A percentile compares a stretch with the other conserved stretches of the same genome.
These are phyloP conservation scores for Xerocomus brunneocitrinus DNA, from an alignment of 768 basidiomycete species.

Conservation along the genomic window DNA sequence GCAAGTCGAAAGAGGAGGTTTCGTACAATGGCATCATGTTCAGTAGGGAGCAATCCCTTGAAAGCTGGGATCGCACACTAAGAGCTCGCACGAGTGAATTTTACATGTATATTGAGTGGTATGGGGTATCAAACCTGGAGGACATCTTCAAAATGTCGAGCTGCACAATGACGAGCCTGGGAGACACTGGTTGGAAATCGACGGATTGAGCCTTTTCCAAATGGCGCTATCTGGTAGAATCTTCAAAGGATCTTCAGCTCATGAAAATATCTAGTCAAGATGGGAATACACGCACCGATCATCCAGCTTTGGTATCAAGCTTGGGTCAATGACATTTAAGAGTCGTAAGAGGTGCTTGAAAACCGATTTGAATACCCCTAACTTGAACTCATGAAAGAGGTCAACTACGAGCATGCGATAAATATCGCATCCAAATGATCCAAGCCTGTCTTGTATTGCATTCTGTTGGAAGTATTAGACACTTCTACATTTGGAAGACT, in stretches of 20 bases:
- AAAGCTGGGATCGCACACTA: conserved; percentile 33
- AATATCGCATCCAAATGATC: conserved; percentile 19
- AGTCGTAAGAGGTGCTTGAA: conserved; percentile 37
- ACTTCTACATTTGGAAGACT: neutral
- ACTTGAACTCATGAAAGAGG: conserved; percentile 39
- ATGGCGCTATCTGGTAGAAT: conserved; percentile 15
- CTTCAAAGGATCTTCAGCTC: neutral
- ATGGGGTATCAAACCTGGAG: conserved; percentile 30
- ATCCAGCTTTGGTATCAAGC: conserved; percentile 21
- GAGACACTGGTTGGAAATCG: conserved; percentile 33
- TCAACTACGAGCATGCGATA: conserved; percentile 31
- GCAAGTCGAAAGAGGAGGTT: conserved; percentile 21
- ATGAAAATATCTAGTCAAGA: no score
- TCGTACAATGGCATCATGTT: conserved; percentile 19
- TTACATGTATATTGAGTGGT: no score
- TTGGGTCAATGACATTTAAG: conserved; percentile 12
- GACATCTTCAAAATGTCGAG: conserved; percentile 40
- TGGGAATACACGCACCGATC: conserved; percentile 10
- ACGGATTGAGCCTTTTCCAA: conserved; percentile 31
- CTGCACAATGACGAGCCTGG: conserved; percentile 35
- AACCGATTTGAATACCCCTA: conserved; percentile 36
- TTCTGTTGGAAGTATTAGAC: conserved; percentile 23
- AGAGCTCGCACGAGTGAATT: neutral
- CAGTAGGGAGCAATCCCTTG: conserved; percentile 26
- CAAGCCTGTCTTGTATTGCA: conserved; percentile 26